A percentile compares a stretch with the other conserved stretches of the same genome.
These are phyloP conservation scores for Trichoderma koningii DNA, from an alignment of 2,329 filamentous ascomycete species.

Conservation along the genomic window DNA sequence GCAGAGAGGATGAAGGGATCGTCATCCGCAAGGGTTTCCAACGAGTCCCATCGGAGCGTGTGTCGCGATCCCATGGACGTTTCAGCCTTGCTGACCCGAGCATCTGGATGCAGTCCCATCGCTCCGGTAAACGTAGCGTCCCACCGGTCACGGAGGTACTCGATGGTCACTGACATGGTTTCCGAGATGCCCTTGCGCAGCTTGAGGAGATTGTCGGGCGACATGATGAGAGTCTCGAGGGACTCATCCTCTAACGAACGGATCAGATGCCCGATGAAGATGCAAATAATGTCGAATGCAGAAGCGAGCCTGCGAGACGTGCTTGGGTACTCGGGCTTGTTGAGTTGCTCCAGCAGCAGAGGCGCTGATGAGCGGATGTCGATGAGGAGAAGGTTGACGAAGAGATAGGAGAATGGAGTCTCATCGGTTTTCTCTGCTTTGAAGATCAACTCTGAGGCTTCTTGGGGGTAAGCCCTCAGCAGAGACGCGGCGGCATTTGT, in stretches of 20 bases:
- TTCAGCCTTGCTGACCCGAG: slow-evolving; percentile 48
- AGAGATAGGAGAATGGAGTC: slow-evolving; percentile 62
- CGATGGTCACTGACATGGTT: slow-evolving; percentile 62
- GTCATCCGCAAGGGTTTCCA: slow-evolving; percentile 48
- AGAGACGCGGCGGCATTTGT: slow-evolving; percentile 60
- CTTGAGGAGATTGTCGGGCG: slow-evolving; percentile 62
- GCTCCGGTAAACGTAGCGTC: slow-evolving; percentile 65
- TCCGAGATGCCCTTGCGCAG: slow-evolving; percentile 63
- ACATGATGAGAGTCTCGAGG: slow-evolving; percentile 47
- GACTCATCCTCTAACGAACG: slow-evolving; percentile 54
- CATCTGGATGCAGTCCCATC: slow-evolving; percentile 61
- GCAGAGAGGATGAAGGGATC: slow-evolving; percentile 64
- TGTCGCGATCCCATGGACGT: slow-evolving; percentile 49
- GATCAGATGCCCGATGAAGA: slow-evolving; percentile 61
- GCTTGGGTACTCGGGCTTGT: slow-evolving; percentile 53
- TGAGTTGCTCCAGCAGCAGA: slow-evolving; percentile 59
- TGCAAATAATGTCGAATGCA: slow-evolving; percentile 63
- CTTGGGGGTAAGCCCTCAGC: slow-evolving; percentile 55
- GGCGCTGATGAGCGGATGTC: slow-evolving; percentile 66
- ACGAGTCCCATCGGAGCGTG: slow-evolving; percentile 61
- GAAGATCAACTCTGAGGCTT: slow-evolving; percentile 56
- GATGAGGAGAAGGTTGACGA: slow-evolving; percentile 66
- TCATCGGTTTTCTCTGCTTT: slow-evolving; percentile 44
- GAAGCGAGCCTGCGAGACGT: slow-evolving; percentile 59
- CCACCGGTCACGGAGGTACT: slow-evolving; percentile 70